phyloP scores from a whole-genome alignment of 805 yeast genomes.

The Metschnikowia rubicola region DNA sequence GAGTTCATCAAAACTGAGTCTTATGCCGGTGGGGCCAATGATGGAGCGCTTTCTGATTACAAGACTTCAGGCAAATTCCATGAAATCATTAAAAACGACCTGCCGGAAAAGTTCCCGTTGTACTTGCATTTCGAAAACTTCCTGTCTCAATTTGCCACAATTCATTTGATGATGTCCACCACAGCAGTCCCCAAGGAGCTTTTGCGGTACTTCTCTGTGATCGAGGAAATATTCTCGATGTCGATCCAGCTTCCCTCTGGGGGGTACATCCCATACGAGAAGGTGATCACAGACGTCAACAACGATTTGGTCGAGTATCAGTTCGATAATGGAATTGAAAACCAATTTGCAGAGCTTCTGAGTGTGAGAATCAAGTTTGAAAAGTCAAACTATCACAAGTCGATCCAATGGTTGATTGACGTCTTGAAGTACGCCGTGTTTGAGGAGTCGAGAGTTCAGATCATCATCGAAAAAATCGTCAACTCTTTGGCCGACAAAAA shows the following conservation, averaged over 20 bases:
- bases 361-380: slow-evolving; percentile 60
- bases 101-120: slow-evolving; percentile 55
- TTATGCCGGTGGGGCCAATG: slow-evolving; percentile 51
- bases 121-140: slow-evolving; percentile 76
- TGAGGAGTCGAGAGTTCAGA: slow-evolving; percentile 67
- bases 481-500: slow-evolving; percentile 60
- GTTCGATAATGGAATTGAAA: slow-evolving; percentile 55
- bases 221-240: slow-evolving; percentile 66
- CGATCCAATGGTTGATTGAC: slow-evolving; percentile 73
- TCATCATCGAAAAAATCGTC: slow-evolving; percentile 59
- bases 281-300: slow-evolving; percentile 70
- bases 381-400: slow-evolving; percentile 56
- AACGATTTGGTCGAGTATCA: slow-evolving; percentile 65
- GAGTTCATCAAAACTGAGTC: slow-evolving; percentile 67
- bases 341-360: slow-evolving; percentile 63
- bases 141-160: slow-evolving; percentile 72
- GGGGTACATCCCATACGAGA: slow-evolving; percentile 57
- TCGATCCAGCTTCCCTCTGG: slow-evolving; percentile 69
- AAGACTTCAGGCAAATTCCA: slow-evolving; percentile 24
- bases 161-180: slow-evolving; percentile 60
- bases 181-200: slow-evolving; percentile 47
- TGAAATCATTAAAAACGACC: slow-evolving; percentile 18
- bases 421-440: slow-evolving; percentile 64
- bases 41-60: slow-evolving; percentile 34
- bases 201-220: slow-evolving; percentile 59